Base-by-base conservation (phyloP, 768 basidiomycete genomes). In the Suillus cothurnatus region DNA sequence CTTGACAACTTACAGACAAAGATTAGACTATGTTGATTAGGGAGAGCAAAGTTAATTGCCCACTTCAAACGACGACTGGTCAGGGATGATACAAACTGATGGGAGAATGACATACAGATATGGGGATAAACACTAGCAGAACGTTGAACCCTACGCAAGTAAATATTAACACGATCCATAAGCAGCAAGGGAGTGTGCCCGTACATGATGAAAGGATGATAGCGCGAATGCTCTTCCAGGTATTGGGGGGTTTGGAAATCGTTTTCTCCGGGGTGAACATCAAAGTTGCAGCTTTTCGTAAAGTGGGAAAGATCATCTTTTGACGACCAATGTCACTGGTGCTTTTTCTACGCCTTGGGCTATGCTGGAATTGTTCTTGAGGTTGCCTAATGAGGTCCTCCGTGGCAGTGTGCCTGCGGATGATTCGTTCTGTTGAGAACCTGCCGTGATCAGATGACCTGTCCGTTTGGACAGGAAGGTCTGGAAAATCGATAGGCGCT, bases 51-150 rank as follows among this genome's bases (percentile, higher is more conserved):
- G 75, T 92, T 80, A 4, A 93, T 78, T 4, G 83, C 89, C 92
- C 91, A 93, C 91, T 93, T 67, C 11, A 28, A 21, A 34, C 66
- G 19, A 65, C 45, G 50, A 31, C n/a, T 60, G 50, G 32, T 67
- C 11, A 64, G 39, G 50, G 57, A 50, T 19, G 3, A 49, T 53
- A 11, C 61, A 50, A 28, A 50, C 21, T 49, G 21, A 65, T 41
- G 57, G 14, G 64, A 34, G 15, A 28, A 5, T 26, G 6, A 72
- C 74, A 86, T 69, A 78, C 91, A 1, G 91, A 88, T 67, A 92
- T 70, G 2, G 91, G 91, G 32, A 93, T 92, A 71, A 83, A 92
- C 11, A 90, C 68, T 0, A 92, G 81, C 14, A 93, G 77, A n/a
- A 91, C 14, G 69, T 93, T 93, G 9, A 93, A 73, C 81, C 86